phyloP scores from a whole-genome alignment of 1,284 basidiomycete species.

The Rhodotorula glutinis region DNA sequence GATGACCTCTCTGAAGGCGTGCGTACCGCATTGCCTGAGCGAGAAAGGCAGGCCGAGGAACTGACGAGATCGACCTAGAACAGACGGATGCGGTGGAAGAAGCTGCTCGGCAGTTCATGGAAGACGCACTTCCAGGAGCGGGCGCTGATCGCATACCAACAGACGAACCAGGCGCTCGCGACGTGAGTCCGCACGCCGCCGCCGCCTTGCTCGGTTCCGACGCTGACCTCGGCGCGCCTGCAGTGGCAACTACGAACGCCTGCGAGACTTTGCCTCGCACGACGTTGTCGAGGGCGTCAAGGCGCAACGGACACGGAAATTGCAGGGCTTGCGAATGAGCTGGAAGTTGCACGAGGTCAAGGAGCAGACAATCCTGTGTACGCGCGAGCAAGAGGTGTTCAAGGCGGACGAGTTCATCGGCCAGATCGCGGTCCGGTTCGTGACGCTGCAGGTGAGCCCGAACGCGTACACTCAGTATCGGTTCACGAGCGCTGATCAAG shows the following conservation, averaged over 20 bases:
- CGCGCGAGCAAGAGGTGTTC: slow-evolving; percentile 35
- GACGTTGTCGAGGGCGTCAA: slow-evolving; percentile 33
- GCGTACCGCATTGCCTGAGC: neutral
- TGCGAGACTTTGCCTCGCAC: slow-evolving; percentile 19
- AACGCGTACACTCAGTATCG: no score
- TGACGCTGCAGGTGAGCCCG: slow-evolving; percentile 26
- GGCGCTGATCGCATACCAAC: slow-evolving; percentile 23
- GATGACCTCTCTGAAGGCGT: slow-evolving; percentile 17
- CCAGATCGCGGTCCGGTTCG: slow-evolving; percentile 33
- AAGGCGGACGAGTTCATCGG: slow-evolving; percentile 35
- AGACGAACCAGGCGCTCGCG: slow-evolving; percentile 29
- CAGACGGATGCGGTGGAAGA: slow-evolving; percentile 15
- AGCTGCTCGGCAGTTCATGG: slow-evolving; percentile 31
- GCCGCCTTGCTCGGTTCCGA: neutral
- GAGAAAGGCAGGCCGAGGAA: neutral
- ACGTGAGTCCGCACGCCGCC: slow-evolving; percentile 12
- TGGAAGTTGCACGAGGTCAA: slow-evolving; percentile 38
- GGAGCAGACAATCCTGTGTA: slow-evolving; percentile 26
- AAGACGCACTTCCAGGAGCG: slow-evolving; percentile 26
- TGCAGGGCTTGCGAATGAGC: slow-evolving; percentile 28
- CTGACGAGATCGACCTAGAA: neutral
- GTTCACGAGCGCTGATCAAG: no score
- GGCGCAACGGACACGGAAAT: slow-evolving; percentile 25
- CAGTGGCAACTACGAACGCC: slow-evolving; percentile 34
- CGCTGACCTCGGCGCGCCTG: neutral